Evolutionary conservation across 495 filamentous ascomycete genomes (phyloP).

Genomic region (Podospora pseudoanserina): DNA sequence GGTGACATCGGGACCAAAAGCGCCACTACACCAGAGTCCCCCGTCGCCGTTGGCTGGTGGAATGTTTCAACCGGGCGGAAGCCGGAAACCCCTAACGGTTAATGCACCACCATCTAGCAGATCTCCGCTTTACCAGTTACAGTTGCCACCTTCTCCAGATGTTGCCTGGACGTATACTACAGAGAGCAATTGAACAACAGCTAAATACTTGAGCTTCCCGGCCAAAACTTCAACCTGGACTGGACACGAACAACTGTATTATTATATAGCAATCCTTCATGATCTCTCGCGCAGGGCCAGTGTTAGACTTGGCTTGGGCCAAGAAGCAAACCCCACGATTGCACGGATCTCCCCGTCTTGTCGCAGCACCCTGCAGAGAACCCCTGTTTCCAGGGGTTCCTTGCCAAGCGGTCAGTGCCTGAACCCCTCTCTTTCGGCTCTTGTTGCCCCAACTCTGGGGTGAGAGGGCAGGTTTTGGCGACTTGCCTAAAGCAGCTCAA

Average conservation of each 20-base stretch:
- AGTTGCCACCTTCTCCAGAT: constrained; percentile 2
- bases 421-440: constrained; percentile 1
- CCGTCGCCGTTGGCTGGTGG: constrained; percentile 12
- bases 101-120: constrained; percentile 21
- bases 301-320: neutral
- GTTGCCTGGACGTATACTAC: neutral
- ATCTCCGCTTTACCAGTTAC: constrained; percentile 23
- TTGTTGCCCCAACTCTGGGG: constrained; percentile 2
- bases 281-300: neutral
- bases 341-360: constrained; percentile 9
- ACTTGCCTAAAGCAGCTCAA: neutral
- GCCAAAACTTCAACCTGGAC: neutral
- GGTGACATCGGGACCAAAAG: constrained; percentile 12
- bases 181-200: neutral
- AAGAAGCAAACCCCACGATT: constrained; percentile 7
- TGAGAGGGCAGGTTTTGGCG: neutral
- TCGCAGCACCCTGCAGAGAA: neutral
- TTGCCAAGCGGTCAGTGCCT: neutral
- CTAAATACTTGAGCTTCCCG: neutral
- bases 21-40: neutral
- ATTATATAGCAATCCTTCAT: neutral
- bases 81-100: constrained; percentile 13
- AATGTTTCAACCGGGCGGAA: constrained; percentile 26
- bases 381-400: neutral
- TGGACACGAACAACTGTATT: neutral